Evolutionary conservation across 805 yeast genomes (phyloP).

Genomic region (Kurtzmaniella fragi): DNA sequence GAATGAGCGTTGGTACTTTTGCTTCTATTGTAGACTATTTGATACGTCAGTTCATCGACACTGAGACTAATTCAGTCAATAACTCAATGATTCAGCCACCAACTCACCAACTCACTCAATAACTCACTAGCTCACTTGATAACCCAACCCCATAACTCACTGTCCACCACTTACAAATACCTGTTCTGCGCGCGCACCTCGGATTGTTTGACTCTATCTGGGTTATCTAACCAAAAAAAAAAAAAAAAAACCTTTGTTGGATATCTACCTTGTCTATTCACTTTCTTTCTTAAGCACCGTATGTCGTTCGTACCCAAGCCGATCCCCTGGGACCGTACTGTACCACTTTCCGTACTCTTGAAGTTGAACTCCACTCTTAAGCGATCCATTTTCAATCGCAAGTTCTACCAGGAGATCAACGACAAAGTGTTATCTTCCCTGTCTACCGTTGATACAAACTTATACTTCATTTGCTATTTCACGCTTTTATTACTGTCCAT

Average conservation of each 20-base stretch:
- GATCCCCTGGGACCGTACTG: slow-evolving; percentile 4
- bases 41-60: too few species aligned
- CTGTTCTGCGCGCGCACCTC: too few species aligned
- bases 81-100: too few species aligned
- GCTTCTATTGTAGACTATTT: too few species aligned
- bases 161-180: too few species aligned
- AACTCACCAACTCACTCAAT: too few species aligned
- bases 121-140: too few species aligned
- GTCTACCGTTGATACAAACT: slow-evolving; percentile 31
- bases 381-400: slow-evolving; percentile 30
- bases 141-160: too few species aligned
- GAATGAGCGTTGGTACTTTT: too few species aligned
- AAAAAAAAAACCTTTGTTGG: neutral
- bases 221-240: neutral
- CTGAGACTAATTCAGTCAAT: too few species aligned
- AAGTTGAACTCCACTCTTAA: slow-evolving; percentile 22
- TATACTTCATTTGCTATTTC: slow-evolving; percentile 41
- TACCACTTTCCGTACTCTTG: slow-evolving; percentile 21
- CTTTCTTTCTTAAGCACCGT: slow-evolving; percentile 11
- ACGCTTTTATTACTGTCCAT: slow-evolving; percentile 32
- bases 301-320: slow-evolving; percentile 6
- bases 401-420: slow-evolving; percentile 37
- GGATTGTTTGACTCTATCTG: too few species aligned
- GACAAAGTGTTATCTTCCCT: slow-evolving; percentile 32
- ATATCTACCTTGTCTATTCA: slow-evolving; percentile 6